phyloP scores from a whole-genome alignment of 2,329 filamentous ascomycete species.

The Claviceps fusiformis region DNA sequence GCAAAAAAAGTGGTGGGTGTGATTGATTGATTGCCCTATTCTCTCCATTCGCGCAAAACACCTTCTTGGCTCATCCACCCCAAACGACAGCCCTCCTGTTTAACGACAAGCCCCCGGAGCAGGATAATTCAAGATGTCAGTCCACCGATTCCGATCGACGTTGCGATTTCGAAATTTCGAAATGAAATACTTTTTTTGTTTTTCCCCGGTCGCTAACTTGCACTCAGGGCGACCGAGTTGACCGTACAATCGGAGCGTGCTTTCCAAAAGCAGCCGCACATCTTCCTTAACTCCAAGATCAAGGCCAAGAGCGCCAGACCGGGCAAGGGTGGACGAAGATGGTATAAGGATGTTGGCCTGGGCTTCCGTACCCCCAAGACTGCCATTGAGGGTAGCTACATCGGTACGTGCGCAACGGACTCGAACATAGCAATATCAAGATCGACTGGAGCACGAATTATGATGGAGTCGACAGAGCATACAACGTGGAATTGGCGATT shows the following conservation, averaged over 20 bases:
- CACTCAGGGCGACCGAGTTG: slow-evolving; percentile 88
- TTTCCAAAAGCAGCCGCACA: slow-evolving; percentile 99
- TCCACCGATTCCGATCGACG: slow-evolving; percentile 8
- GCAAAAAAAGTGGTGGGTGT: slow-evolving; percentile 22
- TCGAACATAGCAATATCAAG: not conserved
- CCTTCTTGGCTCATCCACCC: slow-evolving; percentile 21
- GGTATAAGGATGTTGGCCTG: slow-evolving; percentile 98
- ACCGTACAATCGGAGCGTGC: slow-evolving; percentile 99
- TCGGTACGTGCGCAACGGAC: slow-evolving; percentile 57
- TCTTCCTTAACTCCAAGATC: slow-evolving; percentile 97
- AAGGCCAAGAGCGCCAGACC: slow-evolving; percentile 73
- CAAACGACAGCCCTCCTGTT: slow-evolving; percentile 25
- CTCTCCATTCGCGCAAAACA: slow-evolving; percentile 24
- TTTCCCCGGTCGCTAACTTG: slow-evolving; percentile 17
- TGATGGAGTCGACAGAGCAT: not conserved
- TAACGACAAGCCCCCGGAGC: slow-evolving; percentile 24
- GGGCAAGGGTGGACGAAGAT: slow-evolving; percentile 85
- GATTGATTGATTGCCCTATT: slow-evolving; percentile 23
- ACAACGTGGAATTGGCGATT: not conserved
- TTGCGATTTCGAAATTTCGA: slow-evolving; percentile 2
- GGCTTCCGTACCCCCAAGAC: slow-evolving; percentile 98
- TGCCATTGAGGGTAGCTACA: slow-evolving; percentile 98
- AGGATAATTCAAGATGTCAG: slow-evolving; percentile 32
- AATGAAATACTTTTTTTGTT: slow-evolving; percentile 4
- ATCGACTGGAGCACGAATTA: slow-evolving; percentile 6